Evolutionary conservation across 371 early-diverging fungal genomes (phyloP), one percentile per base, ranked within the genome.

Genomic region (Nematocida ironsii): DNA sequence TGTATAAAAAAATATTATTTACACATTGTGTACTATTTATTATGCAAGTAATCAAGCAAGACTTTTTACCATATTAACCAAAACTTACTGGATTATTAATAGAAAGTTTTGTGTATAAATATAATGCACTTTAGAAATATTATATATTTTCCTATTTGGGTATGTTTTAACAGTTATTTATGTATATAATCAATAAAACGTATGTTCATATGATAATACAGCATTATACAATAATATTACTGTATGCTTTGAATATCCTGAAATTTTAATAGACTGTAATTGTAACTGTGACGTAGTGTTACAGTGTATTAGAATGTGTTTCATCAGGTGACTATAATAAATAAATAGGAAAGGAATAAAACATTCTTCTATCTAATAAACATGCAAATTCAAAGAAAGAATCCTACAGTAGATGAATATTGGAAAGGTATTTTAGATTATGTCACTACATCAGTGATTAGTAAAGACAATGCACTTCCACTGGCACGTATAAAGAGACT

Each of bases 401-500:
- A 78, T 13, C 56, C 23, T 16, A 42, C 48, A 25, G 62, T 78
- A 52, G 80, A 78, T 18, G 80, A 78, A 57, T 78, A 78, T 62
- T 78, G 80, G 80, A 78, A 70, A 42, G 23, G 47, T 52, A 44
- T 78, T 33, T 56, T 78, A 33, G 60, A 47, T 16, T 68, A 70
- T 56, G 42, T 78, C 11, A 45, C 71, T 11, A 16, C 58, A 23
- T 69, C 47, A 47, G n/a, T 58, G 23, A 27, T 18, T 44, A 47
- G 80, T 27, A 95, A 94, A 86, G 89, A 90, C 48, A 93, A 96
- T 83, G 90, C 91, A 39, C 86, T 98, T 76, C 99, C 99, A 9
- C 87, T 98, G 60, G 98, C 98, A n/a, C 88, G 99, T 50, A 95
- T 98, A 82, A 98, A 98, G 85, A 94, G 96, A 85, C 94, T 98